A percentile compares a stretch with the other conserved stretches of the same genome.
phyloP scores from a whole-genome alignment of 1,284 basidiomycete species.

The Mycosarcoma maydis region DNA sequence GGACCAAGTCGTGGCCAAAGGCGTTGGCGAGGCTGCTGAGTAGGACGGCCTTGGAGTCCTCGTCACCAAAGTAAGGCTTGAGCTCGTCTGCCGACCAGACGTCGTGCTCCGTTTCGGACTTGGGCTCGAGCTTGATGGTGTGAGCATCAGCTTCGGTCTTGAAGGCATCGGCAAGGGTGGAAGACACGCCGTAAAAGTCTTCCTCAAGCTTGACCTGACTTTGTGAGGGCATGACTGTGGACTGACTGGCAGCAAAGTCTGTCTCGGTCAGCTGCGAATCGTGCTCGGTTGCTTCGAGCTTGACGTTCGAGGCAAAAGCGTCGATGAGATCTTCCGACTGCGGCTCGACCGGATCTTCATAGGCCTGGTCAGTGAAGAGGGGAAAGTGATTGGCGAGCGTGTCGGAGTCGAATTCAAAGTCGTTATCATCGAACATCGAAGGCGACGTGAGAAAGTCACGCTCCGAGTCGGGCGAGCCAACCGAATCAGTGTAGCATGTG shows the following conservation, averaged over 20 bases:
- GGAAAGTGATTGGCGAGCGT: conserved; percentile 26
- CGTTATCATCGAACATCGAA: conserved; percentile 41
- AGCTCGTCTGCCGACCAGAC: conserved; percentile 17
- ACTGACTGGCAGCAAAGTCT: conserved; percentile 28
- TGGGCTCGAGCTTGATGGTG: conserved; percentile 22
- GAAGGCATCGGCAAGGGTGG: conserved; percentile 34
- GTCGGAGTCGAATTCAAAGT: conserved; percentile 41
- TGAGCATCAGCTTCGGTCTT: conserved; percentile 12
- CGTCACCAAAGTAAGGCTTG: conserved; percentile 37
- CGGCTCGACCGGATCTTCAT: conserved; percentile 17
- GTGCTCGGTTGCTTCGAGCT: conserved; percentile 28
- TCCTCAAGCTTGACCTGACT: conserved; percentile 38
- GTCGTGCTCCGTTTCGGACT: conserved; percentile 18
- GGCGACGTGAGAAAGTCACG: conserved; percentile 49
- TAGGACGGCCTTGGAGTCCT: conserved; percentile 15
- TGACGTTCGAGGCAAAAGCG: conserved; percentile 29
- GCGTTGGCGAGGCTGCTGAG: conserved; percentile 36
- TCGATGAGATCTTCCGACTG: conserved; percentile 12
- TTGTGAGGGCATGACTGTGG: conserved; percentile 29
- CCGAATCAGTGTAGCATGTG: conserved; percentile 38
- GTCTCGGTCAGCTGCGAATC: conserved; percentile 24
- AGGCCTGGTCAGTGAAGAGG: conserved; percentile 31
- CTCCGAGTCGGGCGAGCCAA: conserved; percentile 42
- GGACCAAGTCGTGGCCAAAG: conserved; percentile 8
- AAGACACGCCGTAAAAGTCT: conserved; percentile 11